Evolutionary conservation across 345 rosid species (phyloP).

Genomic region (Combretum micranthum): DNA sequence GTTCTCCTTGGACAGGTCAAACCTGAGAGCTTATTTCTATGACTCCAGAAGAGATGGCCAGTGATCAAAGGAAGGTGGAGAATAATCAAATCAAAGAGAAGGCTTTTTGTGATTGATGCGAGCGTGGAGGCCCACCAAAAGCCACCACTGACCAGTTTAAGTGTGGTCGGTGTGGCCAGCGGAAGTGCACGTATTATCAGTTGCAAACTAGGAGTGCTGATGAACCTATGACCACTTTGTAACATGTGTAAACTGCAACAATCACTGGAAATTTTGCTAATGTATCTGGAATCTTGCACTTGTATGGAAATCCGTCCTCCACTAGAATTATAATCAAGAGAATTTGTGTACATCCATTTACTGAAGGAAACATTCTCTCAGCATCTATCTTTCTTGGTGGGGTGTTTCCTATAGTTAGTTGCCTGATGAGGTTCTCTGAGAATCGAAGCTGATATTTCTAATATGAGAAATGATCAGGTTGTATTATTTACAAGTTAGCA

Average conservation of each 20-base stretch:
- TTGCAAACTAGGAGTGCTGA: slow-evolving; percentile 99
- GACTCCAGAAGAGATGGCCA: slow-evolving; percentile 93
- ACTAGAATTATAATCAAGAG: too few species aligned
- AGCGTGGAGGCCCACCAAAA: slow-evolving; percentile 52
- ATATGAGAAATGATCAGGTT: too few species aligned
- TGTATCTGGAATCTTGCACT: background rate
- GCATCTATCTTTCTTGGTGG: too few species aligned
- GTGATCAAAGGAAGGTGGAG: slow-evolving; percentile 67
- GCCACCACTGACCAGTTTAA: slow-evolving; percentile 92
- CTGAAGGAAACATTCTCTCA: too few species aligned
- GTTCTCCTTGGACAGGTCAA: slow-evolving; percentile 80
- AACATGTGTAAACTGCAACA: slow-evolving; percentile 81
- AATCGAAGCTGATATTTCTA: too few species aligned
- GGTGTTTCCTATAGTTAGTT: too few species aligned
- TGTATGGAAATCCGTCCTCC: too few species aligned
- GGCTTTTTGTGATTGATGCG: slow-evolving; percentile 66
- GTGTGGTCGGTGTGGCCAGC: slow-evolving; percentile 77
- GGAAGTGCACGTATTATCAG: slow-evolving; percentile 83
- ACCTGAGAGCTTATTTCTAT: slow-evolving; percentile 66
- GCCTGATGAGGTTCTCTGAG: too few species aligned
- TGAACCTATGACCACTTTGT: slow-evolving; percentile 99
- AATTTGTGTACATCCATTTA: too few species aligned
- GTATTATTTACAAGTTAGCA: too few species aligned
- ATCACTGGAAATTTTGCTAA: slow-evolving; percentile 92
- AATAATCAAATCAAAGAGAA: slow-evolving; percentile 71